These are phyloP conservation scores for Suillus hirtellus DNA, from an alignment of 768 basidiomycete species.

Conservation along the genomic window DNA sequence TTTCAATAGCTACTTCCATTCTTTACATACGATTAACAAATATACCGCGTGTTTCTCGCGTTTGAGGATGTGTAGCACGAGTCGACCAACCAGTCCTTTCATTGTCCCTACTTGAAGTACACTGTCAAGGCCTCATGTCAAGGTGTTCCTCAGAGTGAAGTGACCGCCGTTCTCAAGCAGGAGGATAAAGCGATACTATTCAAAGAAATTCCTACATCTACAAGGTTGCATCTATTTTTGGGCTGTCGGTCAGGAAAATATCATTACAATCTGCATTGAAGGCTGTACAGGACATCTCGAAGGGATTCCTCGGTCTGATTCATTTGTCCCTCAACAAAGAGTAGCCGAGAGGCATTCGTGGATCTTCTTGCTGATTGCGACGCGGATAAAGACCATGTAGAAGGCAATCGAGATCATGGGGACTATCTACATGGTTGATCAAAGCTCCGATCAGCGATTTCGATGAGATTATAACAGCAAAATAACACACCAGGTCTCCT, in stretches of 20 bases:
- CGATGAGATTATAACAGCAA: neutral
- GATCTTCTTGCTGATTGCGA: neutral
- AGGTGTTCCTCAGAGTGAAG: neutral
- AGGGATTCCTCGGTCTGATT: neutral
- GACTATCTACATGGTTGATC: neutral
- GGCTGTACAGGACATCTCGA: neutral
- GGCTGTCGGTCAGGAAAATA: neutral
- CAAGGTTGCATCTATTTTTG: neutral
- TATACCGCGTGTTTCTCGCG: neutral
- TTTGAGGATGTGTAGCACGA: neutral
- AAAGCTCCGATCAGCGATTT: neutral
- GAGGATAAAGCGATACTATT: neutral
- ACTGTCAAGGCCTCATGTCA: neutral
- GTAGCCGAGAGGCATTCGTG: neutral
- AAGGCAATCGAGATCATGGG: neutral
- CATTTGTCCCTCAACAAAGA: neutral
- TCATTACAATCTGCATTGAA: neutral
- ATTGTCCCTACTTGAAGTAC: neutral
- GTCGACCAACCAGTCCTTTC: neutral
- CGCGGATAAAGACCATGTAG: neutral
- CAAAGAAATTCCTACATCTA: neutral
- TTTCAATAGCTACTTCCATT: neutral
- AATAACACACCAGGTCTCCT: neutral
- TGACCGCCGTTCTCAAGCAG: neutral
- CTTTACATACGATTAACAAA: neutral